Evolutionary conservation across 352 stramenopile species (phyloP).

Genomic region (Pythium utonaiense): DNA sequence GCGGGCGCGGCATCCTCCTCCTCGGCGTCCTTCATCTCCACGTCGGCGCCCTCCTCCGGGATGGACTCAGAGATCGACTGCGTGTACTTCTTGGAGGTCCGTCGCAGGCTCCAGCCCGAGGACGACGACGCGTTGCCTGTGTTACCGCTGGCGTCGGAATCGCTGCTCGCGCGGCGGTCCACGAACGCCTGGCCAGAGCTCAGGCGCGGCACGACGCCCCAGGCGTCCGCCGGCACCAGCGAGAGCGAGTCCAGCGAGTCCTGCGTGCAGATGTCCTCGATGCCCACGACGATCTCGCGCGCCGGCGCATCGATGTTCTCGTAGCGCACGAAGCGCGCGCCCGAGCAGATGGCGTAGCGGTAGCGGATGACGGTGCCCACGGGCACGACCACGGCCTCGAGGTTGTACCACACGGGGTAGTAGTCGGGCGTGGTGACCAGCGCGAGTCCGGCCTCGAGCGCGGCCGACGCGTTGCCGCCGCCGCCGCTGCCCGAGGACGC

Average conservation of each 20-base stretch:
- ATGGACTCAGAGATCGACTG: constrained; percentile 47
- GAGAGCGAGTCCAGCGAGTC: constrained; percentile 62
- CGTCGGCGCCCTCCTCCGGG: constrained; percentile 41
- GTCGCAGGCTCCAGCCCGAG: constrained; percentile 17
- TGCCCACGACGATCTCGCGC: constrained; percentile 53
- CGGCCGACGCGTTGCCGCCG: constrained; percentile 27
- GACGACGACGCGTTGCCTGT: neutral
- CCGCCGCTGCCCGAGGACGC: constrained; percentile 2
- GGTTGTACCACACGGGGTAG: constrained; percentile 89
- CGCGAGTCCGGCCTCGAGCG: constrained; percentile 47
- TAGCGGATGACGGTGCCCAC: constrained; percentile 68
- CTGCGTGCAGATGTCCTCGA: constrained; percentile 64
- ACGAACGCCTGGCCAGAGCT: constrained; percentile 84
- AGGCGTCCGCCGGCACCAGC: constrained; percentile 22
- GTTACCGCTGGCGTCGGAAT: constrained; percentile 25
- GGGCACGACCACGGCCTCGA: constrained; percentile 71
- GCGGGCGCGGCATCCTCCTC: constrained; percentile 12
- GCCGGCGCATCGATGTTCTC: constrained; percentile 42
- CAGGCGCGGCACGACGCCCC: constrained; percentile 68
- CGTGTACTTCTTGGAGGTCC: constrained; percentile 19
- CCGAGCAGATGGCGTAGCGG: constrained; percentile 82
- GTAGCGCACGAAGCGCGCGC: constrained; percentile 74
- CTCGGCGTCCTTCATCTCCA: constrained; percentile 31
- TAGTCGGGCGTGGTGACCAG: constrained; percentile 85
- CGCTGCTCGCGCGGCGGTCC: constrained; percentile 49